Evolutionary conservation across 2,329 filamentous ascomycete genomes (phyloP).

Genomic region (Xylariomycetidae sp.): DNA sequence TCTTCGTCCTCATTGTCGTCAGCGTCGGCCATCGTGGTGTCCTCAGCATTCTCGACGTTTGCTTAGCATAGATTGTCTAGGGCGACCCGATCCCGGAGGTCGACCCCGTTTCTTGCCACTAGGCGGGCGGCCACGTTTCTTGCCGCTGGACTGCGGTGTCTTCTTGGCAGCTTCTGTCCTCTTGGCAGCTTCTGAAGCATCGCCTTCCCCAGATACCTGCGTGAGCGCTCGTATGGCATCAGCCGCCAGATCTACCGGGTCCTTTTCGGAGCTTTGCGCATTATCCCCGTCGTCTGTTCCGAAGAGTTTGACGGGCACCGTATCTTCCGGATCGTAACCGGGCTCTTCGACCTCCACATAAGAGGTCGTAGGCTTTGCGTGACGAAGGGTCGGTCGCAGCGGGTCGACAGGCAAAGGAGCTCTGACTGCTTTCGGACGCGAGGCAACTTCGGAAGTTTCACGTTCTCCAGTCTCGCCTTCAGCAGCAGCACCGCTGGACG

Average conservation of each 20-base stretch:
- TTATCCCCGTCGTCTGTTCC: conserved; percentile 9
- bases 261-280: conserved; percentile 7
- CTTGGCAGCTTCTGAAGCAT: no score
- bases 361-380: conserved; percentile 45
- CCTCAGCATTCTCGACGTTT: conserved; percentile 20
- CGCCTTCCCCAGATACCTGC: conserved; percentile 9
- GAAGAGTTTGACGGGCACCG: conserved; percentile 18
- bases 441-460: conserved; percentile 5
- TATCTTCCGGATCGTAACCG: conserved; percentile 37
- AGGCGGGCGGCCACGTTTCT: conserved; percentile 24
- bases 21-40: conserved; percentile 21
- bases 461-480: conserved; percentile 13
- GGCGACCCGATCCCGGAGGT: conserved; percentile 13
- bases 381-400: conserved; percentile 43
- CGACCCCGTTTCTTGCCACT: conserved; percentile 25
- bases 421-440: conserved; percentile 13
- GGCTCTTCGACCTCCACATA: conserved; percentile 45
- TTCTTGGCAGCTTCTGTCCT: conserved; percentile 1
- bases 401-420: conserved; percentile 31
- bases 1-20: conserved; percentile 13
- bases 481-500: conserved; percentile 6
- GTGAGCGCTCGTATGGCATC: conserved; percentile 28
- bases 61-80: conserved; percentile 23
- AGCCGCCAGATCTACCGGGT: conserved; percentile 36
- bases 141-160: conserved; percentile 18